Percentiles rank a stretch among this genome's conserved stretches.
phyloP scores from a whole-genome alignment of 768 basidiomycete species.

The Gyrodon lividus region DNA sequence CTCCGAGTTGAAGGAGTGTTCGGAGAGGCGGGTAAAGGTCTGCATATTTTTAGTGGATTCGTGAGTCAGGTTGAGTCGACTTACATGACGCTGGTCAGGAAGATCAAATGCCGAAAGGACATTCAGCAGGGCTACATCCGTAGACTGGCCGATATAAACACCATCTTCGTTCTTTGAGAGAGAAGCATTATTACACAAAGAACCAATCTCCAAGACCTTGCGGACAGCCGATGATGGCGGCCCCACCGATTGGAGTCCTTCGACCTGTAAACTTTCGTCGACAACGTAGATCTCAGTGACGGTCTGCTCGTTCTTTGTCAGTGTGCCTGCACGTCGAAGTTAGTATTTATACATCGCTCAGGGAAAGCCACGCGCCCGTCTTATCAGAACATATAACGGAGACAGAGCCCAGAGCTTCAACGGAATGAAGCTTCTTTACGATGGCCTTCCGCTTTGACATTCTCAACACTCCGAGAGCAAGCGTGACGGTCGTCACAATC shows the following conservation, averaged over 20 bases:
- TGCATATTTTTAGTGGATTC: constrained; percentile 25
- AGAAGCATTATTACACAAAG: constrained; percentile 87
- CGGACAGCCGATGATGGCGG: constrained; percentile 63
- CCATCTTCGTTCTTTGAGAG: constrained; percentile 64
- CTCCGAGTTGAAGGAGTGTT: constrained; percentile 92
- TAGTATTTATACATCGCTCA: background rate
- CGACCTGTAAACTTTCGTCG: constrained; percentile 74
- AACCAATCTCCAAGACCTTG: constrained; percentile 79
- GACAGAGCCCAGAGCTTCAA: constrained; percentile 90
- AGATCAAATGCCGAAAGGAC: constrained; percentile 66
- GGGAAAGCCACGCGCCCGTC: constrained; percentile 56
- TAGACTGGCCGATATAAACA: constrained; percentile 80
- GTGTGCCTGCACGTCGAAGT: constrained; percentile 53
- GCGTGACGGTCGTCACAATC: constrained; percentile 95
- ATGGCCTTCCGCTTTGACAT: constrained; percentile 97
- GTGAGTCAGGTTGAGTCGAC: constrained; percentile 23
- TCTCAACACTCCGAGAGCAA: constrained; percentile 88
- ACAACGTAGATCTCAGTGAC: constrained; percentile 87
- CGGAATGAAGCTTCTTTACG: constrained; percentile 94
- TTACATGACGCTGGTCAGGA: constrained; percentile 68
- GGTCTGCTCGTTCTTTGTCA: constrained; percentile 96
- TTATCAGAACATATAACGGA: constrained; percentile 99
- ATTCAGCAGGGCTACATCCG: constrained; percentile 90
- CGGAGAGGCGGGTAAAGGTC: constrained; percentile 70
- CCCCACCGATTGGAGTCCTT: constrained; percentile 42